These are phyloP conservation scores for Coprinellus aureogranulatus DNA, from an alignment of 768 basidiomycete genomes.

Conservation along the genomic window DNA sequence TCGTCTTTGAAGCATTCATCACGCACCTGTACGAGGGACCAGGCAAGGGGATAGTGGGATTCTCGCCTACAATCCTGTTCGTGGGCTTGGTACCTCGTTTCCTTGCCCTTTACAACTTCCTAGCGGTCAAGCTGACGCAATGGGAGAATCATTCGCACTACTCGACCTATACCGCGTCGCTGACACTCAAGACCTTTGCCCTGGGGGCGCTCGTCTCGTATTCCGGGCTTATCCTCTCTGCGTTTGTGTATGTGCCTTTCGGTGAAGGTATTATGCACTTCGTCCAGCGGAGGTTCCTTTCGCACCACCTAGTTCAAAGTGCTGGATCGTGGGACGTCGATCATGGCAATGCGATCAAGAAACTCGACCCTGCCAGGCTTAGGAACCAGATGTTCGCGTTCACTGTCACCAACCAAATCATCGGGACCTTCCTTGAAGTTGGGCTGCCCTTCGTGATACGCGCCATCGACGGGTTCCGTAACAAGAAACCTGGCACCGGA, in stretches of 20 bases:
- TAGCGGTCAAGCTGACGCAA: slow-evolving; percentile 67
- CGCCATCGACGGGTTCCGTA: slow-evolving; percentile 48
- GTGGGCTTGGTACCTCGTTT: slow-evolving; percentile 77
- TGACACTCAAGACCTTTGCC: slow-evolving; percentile 89
- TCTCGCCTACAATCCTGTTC: slow-evolving; percentile 83
- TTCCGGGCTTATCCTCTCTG: slow-evolving; percentile 86
- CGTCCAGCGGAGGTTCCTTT: slow-evolving; percentile 28
- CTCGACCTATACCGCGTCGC: slow-evolving; percentile 69
- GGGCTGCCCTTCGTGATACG: slow-evolving; percentile 78
- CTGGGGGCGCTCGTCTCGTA: slow-evolving; percentile 89
- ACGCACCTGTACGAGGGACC: slow-evolving; percentile 86
- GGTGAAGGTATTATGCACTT: slow-evolving; percentile 78
- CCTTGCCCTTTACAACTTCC: slow-evolving; percentile 65
- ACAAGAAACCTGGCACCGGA: slow-evolving; percentile 28
- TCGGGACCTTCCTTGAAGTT: slow-evolving; percentile 76
- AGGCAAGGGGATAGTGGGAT: slow-evolving; percentile 74
- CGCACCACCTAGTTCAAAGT: slow-evolving; percentile 12
- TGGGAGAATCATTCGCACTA: slow-evolving; percentile 93
- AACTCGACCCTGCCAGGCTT: slow-evolving; percentile 67
- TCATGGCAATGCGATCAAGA: slow-evolving; percentile 46
- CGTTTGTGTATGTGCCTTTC: slow-evolving; percentile 94
- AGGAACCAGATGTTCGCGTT: slow-evolving; percentile 93
- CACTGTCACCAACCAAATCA: slow-evolving; percentile 82
- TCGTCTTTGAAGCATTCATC: slow-evolving; percentile 88
- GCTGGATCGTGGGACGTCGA: slow-evolving; percentile 52